phyloP scores from a whole-genome alignment of 345 rosid species.

The Tarenaya hassleriana region DNA sequence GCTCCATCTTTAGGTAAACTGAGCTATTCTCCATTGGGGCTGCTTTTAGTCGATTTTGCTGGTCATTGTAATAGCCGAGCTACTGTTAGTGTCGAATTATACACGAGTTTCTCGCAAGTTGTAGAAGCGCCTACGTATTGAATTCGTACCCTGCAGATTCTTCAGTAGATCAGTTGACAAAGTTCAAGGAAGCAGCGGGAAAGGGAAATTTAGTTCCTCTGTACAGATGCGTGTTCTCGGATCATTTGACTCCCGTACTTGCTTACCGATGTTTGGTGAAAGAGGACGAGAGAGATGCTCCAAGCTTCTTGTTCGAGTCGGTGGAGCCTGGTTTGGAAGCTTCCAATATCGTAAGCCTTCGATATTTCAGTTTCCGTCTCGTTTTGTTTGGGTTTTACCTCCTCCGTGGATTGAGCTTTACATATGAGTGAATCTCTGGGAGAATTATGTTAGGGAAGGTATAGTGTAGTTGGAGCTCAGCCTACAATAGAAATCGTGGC shows the following conservation, averaged over 20 bases:
- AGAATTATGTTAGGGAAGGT: slow-evolving; percentile 54
- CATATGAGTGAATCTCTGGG: not conserved
- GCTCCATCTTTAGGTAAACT: slow-evolving; percentile 40
- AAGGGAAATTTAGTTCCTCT: slow-evolving; percentile 77
- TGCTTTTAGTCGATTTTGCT: not conserved
- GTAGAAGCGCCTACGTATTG: no score
- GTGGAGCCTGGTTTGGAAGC: slow-evolving; percentile 71
- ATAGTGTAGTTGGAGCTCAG: slow-evolving; percentile 87
- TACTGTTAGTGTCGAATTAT: no score
- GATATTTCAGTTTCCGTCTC: not conserved
- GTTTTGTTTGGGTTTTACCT: not conserved
- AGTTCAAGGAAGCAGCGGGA: slow-evolving; percentile 62
- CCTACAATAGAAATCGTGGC: slow-evolving; percentile 84
- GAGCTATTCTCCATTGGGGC: not conserved
- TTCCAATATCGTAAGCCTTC: slow-evolving; percentile 50
- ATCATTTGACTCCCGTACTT: slow-evolving; percentile 85
- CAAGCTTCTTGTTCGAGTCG: slow-evolving; percentile 87
- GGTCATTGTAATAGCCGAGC: not conserved
- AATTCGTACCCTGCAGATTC: slow-evolving; percentile 3
- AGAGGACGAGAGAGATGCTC: slow-evolving; percentile 95
- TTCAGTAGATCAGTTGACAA: slow-evolving; percentile 47
- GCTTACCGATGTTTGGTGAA: slow-evolving; percentile 86
- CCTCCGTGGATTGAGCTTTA: slow-evolving; percentile 6
- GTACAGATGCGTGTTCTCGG: slow-evolving; percentile 66
- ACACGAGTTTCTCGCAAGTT: no score